phyloP scores from a whole-genome alignment of 2,329 filamentous ascomycete genomes.

The Aspergillus viridinutans region DNA sequence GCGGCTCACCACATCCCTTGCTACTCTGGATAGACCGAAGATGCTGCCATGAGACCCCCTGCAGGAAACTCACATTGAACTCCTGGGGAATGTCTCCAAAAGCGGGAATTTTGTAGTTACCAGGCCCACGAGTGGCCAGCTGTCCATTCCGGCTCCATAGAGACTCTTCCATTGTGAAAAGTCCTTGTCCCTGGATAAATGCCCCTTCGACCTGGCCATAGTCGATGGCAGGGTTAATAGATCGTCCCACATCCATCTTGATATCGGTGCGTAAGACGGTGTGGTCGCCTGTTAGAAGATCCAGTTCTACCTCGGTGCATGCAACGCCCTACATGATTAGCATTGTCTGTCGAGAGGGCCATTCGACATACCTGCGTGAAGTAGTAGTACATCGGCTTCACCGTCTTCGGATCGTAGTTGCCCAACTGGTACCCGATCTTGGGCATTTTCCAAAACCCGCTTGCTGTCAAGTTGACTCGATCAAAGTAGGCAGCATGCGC shows the following conservation, averaged over 20 bases:
- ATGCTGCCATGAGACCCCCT: constrained; percentile 53
- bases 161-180: constrained; percentile 73
- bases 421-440: constrained; percentile 96
- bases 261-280: constrained; percentile 84
- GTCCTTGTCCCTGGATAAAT: constrained; percentile 73
- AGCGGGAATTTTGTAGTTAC: constrained; percentile 63
- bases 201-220: constrained; percentile 82
- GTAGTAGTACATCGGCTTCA: constrained; percentile 96
- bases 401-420: constrained; percentile 56
- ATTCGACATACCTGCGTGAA: constrained; percentile 69
- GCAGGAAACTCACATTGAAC: constrained; percentile 60
- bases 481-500: constrained; percentile 94
- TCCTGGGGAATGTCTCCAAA: constrained; percentile 65
- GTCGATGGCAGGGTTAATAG: constrained; percentile 66
- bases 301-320: constrained; percentile 86
- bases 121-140: constrained; percentile 60
- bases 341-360: too few relatives aligned
- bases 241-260: constrained; percentile 83
- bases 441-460: constrained; percentile 95
- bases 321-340: constrained; percentile 55
- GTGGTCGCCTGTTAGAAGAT: constrained; percentile 91
- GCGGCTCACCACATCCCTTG: constrained; percentile 59
- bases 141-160: constrained; percentile 63
- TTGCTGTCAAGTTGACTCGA: constrained; percentile 91
- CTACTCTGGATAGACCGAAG: constrained; percentile 51